These are phyloP conservation scores for Narthecium ossifragum DNA, from an alignment of 106 monocot species.

Conservation along the genomic window DNA sequence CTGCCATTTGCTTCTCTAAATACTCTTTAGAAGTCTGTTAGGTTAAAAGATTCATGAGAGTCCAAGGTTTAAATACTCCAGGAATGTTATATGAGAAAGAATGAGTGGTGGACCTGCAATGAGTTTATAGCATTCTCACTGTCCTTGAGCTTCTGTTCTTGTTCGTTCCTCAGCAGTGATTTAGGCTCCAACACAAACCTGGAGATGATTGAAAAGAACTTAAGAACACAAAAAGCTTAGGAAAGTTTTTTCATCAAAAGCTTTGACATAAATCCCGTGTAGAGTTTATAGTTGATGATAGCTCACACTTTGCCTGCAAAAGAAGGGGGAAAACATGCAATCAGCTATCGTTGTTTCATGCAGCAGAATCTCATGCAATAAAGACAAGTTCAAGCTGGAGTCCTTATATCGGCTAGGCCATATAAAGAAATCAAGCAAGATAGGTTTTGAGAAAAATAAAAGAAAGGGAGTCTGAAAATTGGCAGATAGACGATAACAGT, in stretches of 20 bases:
- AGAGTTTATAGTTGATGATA: slow-evolving; percentile 2
- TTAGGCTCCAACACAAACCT: slow-evolving; percentile 91
- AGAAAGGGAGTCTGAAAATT: too few relatives aligned
- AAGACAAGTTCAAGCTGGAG: too few relatives aligned
- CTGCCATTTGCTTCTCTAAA: slow-evolving; percentile 76
- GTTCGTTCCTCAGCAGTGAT: slow-evolving; percentile 52
- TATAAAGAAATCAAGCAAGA: too few relatives aligned
- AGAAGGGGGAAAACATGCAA: slow-evolving; percentile 3
- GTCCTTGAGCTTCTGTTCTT: slow-evolving; percentile 74
- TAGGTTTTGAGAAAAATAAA: too few relatives aligned
- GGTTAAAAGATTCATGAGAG: neutral
- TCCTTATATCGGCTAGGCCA: too few relatives aligned
- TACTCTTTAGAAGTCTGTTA: slow-evolving; percentile 71
- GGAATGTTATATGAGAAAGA: neutral
- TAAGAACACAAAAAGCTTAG: neutral
- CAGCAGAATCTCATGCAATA: too few relatives aligned
- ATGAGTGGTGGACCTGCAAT: slow-evolving; percentile 38
- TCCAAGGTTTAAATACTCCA: neutral
- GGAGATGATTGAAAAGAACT: slow-evolving; percentile 7
- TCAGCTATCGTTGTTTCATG: too few relatives aligned
- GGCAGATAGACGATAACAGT: too few relatives aligned
- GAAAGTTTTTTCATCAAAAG: neutral
- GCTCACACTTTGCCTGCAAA: slow-evolving; percentile 87
- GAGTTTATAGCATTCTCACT: slow-evolving; percentile 67
- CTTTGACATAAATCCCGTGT: too few relatives aligned